Evolutionary conservation across 2,329 filamentous ascomycete species (phyloP).

Genomic region (Fusarium illudens): DNA sequence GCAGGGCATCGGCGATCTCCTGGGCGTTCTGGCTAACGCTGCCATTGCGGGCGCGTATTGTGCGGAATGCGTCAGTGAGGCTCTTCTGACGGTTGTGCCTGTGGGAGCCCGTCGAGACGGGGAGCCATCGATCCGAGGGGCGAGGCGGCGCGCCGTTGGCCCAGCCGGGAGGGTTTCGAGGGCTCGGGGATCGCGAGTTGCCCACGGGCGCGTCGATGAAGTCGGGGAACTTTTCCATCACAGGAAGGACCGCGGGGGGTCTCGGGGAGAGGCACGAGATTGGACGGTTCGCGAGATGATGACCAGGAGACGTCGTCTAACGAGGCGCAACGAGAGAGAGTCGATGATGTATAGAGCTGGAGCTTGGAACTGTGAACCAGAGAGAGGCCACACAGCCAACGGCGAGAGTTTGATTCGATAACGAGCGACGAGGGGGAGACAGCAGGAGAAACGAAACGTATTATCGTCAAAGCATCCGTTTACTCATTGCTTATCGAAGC

Average conservation of each 20-base stretch:
- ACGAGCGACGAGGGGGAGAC: conserved; percentile 27
- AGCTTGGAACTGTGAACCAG: background rate
- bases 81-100: conserved; percentile 83
- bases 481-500: conserved; percentile 34
- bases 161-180: conserved; percentile 40
- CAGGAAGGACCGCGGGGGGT: background rate
- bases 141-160: conserved; percentile 43
- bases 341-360: background rate
- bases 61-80: conserved; percentile 85
- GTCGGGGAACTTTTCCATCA: conserved; percentile 68
- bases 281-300: background rate
- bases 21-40: conserved; percentile 94
- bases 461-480: conserved; percentile 11
- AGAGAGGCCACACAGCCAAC: background rate
- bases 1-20: conserved; percentile 89
- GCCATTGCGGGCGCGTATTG: conserved; percentile 79
- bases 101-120: conserved; percentile 45
- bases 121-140: conserved; percentile 43
- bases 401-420: conserved; percentile 8
- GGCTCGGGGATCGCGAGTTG: conserved; percentile 42
- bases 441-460: background rate
- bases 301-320: background rate
- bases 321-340: background rate
- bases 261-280: conserved; percentile 2
- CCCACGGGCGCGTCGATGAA: conserved; percentile 54